Base-by-base conservation (phyloP, 1,284 basidiomycete genomes). In the Fomitopsis pinicola region DNA sequence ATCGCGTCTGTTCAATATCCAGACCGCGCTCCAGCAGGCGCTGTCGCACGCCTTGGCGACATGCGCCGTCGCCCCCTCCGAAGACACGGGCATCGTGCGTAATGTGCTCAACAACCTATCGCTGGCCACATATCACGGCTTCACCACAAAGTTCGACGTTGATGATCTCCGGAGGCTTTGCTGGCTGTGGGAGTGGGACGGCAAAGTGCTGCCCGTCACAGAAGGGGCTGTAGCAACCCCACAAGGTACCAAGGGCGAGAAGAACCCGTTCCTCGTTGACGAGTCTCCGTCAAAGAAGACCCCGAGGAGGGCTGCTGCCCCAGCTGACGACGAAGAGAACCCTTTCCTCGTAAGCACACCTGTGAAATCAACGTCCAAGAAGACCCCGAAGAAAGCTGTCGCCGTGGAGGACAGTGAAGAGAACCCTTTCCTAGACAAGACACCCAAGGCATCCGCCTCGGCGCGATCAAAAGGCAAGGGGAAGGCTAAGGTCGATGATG, bases 161-260 rank as follows among this genome's bases (percentile, higher is more conserved):
- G 82, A 87, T 57, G 91, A 91, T 68, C 77, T 93, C 48, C 82
- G 78, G 63, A 81, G 88, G 61, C 78, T 93, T 14, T 92, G 91
- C 73, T 93, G 91, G 91, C 64, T 93, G n/a, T 92, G 91, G 90
- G 91, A 93, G 70, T 93, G 91, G 91, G 85, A 91, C 67, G 81
- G 82, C 9, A 76, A 81, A 58, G 61, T 55, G 35, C n/a, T 62
- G 3, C 55, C 65, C 17, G 8, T 61, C 7, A 14, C 58, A 10
- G 64, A 61, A 36, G 48, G 12, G 14, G 38, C 45, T 2, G 45
- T 44, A 42, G 64, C 62, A 45, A 55, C 58, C 12, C 59, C 58
- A 40, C 58, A 5, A 8, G 42, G 50, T 15, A 22, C 14, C 26
- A 71, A 78, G 6, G 83, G 82, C 7, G 88, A 91, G 19, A 82